Conservation (phyloP, 2,329 filamentous ascomycete genomes). For the Aspergillus proliferans region DNA sequence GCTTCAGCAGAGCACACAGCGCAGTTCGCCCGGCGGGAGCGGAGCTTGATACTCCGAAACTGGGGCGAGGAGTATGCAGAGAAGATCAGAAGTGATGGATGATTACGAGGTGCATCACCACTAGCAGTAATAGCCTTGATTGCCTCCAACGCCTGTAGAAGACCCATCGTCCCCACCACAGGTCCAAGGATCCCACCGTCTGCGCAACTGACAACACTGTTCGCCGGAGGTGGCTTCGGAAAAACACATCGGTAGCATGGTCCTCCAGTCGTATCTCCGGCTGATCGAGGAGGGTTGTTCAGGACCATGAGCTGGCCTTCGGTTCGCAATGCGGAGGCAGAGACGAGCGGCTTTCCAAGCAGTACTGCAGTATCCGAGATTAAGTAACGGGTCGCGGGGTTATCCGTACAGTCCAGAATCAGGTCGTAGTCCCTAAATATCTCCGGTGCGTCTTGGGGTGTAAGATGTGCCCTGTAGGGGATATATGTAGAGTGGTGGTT, state of each 20-base stretch:
- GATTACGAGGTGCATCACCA: slow-evolving; percentile 20
- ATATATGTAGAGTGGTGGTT: slow-evolving; percentile 66
- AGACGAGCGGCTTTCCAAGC: slow-evolving; percentile 71
- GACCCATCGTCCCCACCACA: slow-evolving; percentile 88
- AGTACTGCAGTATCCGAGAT: slow-evolving; percentile 86
- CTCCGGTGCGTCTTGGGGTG: slow-evolving; percentile 58
- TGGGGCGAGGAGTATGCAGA: slow-evolving; percentile 37
- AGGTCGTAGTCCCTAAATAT: slow-evolving; percentile 70
- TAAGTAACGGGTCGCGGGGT: slow-evolving; percentile 83
- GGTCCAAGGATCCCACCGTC: slow-evolving; percentile 91
- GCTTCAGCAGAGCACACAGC: slow-evolving; percentile 65
- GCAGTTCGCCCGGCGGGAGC: slow-evolving; percentile 63
- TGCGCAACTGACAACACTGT: slow-evolving; percentile 76
- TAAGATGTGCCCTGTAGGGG: slow-evolving; percentile 59
- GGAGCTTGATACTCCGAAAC: slow-evolving; percentile 72
- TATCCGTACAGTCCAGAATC: slow-evolving; percentile 91
- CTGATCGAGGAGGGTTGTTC: slow-evolving; percentile 66
- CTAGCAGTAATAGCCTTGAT: slow-evolving; percentile 64
- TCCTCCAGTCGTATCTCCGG: slow-evolving; percentile 55
- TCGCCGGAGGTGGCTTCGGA: slow-evolving; percentile 75
- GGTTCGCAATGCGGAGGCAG: slow-evolving; percentile 79
- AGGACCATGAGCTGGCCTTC: slow-evolving; percentile 87
- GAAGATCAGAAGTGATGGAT: slow-evolving; percentile 37
- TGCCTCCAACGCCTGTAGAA: slow-evolving; percentile 82
- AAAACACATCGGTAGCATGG: slow-evolving; percentile 95